A percentile compares a stretch with the other conserved stretches of the same genome.
Evolutionary conservation across 2,329 filamentous ascomycete species (phyloP).

Genomic region (Lachnellula willkommii): DNA sequence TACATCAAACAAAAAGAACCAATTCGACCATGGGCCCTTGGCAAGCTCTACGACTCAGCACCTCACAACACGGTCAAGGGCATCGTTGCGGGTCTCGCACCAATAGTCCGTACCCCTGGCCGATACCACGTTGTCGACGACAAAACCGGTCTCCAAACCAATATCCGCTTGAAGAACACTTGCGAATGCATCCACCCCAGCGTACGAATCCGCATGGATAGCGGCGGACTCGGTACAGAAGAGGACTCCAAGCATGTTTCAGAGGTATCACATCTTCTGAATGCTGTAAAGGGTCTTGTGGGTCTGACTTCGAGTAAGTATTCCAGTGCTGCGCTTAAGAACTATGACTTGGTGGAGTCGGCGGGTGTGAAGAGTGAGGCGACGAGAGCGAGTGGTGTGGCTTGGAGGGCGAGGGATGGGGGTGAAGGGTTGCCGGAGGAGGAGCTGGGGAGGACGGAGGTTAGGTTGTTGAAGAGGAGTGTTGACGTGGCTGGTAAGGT

Average conservation of each 20-base stretch:
- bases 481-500: not conserved
- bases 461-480: slow-evolving; percentile 16
- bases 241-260: slow-evolving; percentile 22
- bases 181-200: slow-evolving; percentile 32
- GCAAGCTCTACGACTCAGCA: slow-evolving; percentile 29
- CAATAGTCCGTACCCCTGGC: slow-evolving; percentile 28
- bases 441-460: slow-evolving; percentile 18
- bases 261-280: slow-evolving; percentile 6
- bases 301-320: slow-evolving; percentile 2
- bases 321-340: slow-evolving; percentile 10
- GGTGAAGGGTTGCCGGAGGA: slow-evolving; percentile 15
- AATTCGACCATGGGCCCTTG: slow-evolving; percentile 28
- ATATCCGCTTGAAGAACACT: slow-evolving; percentile 31
- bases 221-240: slow-evolving; percentile 26
- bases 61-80: slow-evolving; percentile 14
- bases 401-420: slow-evolving; percentile 15
- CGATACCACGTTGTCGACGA: slow-evolving; percentile 32
- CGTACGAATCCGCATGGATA: slow-evolving; percentile 25
- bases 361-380: slow-evolving; percentile 7
- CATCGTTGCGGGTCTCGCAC: slow-evolving; percentile 9
- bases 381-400: slow-evolving; percentile 8
- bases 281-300: slow-evolving; percentile 9
- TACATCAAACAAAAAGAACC: slow-evolving; percentile 12
- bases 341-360: slow-evolving; percentile 12
- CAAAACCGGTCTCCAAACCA: slow-evolving; percentile 31